A percentile compares a stretch with the other conserved stretches of the same genome.
Conservation (phyloP, 768 basidiomycete species). For the Hygrophoropsis aurantiaca region DNA sequence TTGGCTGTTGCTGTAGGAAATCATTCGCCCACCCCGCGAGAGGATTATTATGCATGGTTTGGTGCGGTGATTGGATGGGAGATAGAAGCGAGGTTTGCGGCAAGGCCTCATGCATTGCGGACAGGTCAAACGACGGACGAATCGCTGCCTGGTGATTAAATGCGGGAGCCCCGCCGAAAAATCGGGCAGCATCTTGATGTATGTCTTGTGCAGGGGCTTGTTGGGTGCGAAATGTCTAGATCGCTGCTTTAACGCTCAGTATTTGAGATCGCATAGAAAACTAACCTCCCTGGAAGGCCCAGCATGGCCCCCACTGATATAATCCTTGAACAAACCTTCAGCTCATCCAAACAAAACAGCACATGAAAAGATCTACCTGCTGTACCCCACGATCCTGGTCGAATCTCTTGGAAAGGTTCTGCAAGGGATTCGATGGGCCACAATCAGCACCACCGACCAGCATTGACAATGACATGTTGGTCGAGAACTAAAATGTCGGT, state of each 20-base stretch:
- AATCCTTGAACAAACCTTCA: slow-evolving; percentile 49
- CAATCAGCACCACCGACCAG: slow-evolving; percentile 79
- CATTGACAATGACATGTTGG: slow-evolving; percentile 74
- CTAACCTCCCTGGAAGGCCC: slow-evolving; percentile 65
- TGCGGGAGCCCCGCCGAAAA: slow-evolving; percentile 47
- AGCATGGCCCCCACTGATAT: slow-evolving; percentile 59
- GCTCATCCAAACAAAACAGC: not conserved
- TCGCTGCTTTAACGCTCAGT: not conserved
- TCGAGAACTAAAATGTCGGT: not conserved
- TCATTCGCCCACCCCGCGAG: slow-evolving; percentile 61
- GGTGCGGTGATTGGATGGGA: slow-evolving; percentile 14
- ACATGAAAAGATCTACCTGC: slow-evolving; percentile 50
- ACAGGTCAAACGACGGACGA: slow-evolving; percentile 55
- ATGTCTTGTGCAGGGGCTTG: slow-evolving; percentile 38
- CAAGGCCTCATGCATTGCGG: slow-evolving; percentile 50
- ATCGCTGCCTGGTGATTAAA: slow-evolving; percentile 34
- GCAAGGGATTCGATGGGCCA: slow-evolving; percentile 82
- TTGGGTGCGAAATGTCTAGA: slow-evolving; percentile 62
- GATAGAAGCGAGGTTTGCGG: slow-evolving; percentile 11
- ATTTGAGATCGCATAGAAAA: slow-evolving; percentile 8
- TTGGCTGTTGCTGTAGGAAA: slow-evolving; percentile 45
- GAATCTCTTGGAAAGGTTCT: slow-evolving; percentile 75
- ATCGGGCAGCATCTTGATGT: slow-evolving; percentile 67
- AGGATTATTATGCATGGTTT: slow-evolving; percentile 13
- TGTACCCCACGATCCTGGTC: slow-evolving; percentile 77